phyloP scores from a whole-genome alignment of 495 filamentous ascomycete species.

The Neurospora sp. region DNA sequence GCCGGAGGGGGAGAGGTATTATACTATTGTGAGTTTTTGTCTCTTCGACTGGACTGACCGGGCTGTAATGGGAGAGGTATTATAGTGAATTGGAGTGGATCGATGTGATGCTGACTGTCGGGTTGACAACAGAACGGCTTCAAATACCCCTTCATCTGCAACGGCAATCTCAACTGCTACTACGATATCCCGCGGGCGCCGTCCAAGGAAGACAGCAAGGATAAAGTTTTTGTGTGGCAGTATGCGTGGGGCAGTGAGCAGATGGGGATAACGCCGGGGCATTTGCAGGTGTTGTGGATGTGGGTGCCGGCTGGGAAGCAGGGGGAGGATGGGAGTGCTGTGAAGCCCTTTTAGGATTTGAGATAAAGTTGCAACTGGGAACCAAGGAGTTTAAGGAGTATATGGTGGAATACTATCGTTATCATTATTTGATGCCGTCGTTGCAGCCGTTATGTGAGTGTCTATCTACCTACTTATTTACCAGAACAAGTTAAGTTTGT shows the following conservation, averaged over 20 bases:
- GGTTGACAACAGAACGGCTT: conserved; percentile 12
- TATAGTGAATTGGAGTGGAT: conserved; percentile 19
- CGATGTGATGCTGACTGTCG: too few relatives aligned
- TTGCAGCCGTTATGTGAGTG: background rate
- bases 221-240: conserved; percentile 19
- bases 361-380: too few relatives aligned
- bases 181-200: conserved; percentile 20
- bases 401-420: too few relatives aligned
- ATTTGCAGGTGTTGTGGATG: conserved; percentile 20
- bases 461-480: conserved; percentile 11
- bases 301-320: conserved; percentile 12
- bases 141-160: conserved; percentile 24
- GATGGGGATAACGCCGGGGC: conserved; percentile 17
- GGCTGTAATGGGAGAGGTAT: conserved; percentile 4
- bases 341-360: background rate
- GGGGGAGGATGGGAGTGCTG: background rate
- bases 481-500: too few relatives aligned
- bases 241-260: conserved; percentile 26
- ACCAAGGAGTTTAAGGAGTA: too few relatives aligned
- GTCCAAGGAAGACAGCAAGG: background rate
- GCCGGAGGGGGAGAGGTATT: conserved; percentile 12
- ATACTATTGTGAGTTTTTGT: conserved; percentile 18
- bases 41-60: too few relatives aligned
- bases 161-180: conserved; percentile 22
- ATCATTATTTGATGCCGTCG: background rate